Conservation (phyloP, 345 rosid species). For the Odontarrhena argentea region DNA sequence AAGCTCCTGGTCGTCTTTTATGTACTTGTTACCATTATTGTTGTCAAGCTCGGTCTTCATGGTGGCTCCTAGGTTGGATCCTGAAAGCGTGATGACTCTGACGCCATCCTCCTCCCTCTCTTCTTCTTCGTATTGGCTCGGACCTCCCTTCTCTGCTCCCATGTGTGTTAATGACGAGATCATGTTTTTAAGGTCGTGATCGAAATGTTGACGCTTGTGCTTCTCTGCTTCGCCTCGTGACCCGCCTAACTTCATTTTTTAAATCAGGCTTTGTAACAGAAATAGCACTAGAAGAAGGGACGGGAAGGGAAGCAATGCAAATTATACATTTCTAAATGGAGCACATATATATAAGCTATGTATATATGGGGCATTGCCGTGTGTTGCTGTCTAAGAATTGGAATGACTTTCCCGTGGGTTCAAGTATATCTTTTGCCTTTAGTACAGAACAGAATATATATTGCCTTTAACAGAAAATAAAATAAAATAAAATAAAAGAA, state of each 20-base stretch:
- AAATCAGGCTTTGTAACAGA: background rate
- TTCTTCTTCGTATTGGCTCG: conserved; percentile 41
- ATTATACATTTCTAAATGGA: background rate
- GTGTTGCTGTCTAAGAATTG: background rate
- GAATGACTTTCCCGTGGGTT: conserved; percentile 19
- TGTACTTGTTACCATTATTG: conserved; percentile 27
- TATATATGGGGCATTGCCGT: background rate
- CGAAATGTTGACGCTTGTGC: conserved; percentile 31
- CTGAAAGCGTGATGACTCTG: conserved; percentile 73
- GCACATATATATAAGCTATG: background rate
- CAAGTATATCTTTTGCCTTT: conserved; percentile 13
- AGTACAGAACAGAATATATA: too few species aligned
- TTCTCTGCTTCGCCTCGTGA: conserved; percentile 41
- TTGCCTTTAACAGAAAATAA: too few species aligned
- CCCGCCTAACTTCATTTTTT: conserved; percentile 38
- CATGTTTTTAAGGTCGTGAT: conserved; percentile 36
- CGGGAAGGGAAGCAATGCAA: background rate
- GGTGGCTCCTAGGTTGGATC: conserved; percentile 76
- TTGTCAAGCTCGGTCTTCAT: conserved; percentile 67
- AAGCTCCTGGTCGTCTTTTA: conserved; percentile 38
- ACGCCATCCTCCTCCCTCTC: conserved; percentile 47
- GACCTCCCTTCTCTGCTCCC: conserved; percentile 49
- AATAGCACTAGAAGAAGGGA: background rate
- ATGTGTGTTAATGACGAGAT: conserved; percentile 34
- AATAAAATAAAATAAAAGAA: too few species aligned